These are phyloP conservation scores for Fusarium torulosum DNA, from an alignment of 2,329 filamentous ascomycete genomes.

Conservation along the genomic window DNA sequence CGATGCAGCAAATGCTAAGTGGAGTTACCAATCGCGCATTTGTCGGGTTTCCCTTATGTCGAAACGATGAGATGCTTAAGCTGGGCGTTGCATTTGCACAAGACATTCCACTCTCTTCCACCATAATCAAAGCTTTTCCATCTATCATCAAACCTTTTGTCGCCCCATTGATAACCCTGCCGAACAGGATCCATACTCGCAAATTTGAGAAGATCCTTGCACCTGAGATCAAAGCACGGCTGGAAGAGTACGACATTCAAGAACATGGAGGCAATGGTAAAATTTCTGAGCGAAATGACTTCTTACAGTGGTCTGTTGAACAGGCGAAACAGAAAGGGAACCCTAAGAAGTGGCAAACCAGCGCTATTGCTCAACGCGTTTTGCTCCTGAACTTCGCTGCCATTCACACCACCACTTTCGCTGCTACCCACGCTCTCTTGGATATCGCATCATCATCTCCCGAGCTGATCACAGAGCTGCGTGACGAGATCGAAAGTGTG, in stretches of 20 bases:
- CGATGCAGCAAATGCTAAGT: background rate
- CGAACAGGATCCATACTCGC: slow-evolving; percentile 13
- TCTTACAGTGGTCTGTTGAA: slow-evolving; percentile 6
- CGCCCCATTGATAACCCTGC: background rate
- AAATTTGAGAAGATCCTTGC: slow-evolving; percentile 8
- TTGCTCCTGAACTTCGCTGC: slow-evolving; percentile 15
- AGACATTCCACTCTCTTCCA: background rate
- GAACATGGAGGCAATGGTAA: background rate
- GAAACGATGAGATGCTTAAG: slow-evolving; percentile 7
- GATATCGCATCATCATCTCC: slow-evolving; percentile 9
- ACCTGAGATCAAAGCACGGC: slow-evolving; percentile 7
- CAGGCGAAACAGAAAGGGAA: slow-evolving; percentile 15
- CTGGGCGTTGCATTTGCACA: slow-evolving; percentile 11
- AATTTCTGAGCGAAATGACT: background rate
- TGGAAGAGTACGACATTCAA: slow-evolving; percentile 2
- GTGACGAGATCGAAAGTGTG: background rate
- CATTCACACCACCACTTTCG: slow-evolving; percentile 19
- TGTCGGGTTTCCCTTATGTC: background rate
- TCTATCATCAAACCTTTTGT: background rate
- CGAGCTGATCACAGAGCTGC: background rate
- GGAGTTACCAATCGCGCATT: slow-evolving; percentile 11
- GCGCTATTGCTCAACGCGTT: slow-evolving; percentile 6
- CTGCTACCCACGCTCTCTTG: slow-evolving; percentile 9
- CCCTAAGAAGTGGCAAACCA: slow-evolving; percentile 12
- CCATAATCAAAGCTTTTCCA: slow-evolving; percentile 2